Percentiles rank a stretch among this genome's conserved stretches.
Evolutionary conservation across 108 stramenopile species (phyloP).

Genomic region (Stephanodiscus minutulus): DNA sequence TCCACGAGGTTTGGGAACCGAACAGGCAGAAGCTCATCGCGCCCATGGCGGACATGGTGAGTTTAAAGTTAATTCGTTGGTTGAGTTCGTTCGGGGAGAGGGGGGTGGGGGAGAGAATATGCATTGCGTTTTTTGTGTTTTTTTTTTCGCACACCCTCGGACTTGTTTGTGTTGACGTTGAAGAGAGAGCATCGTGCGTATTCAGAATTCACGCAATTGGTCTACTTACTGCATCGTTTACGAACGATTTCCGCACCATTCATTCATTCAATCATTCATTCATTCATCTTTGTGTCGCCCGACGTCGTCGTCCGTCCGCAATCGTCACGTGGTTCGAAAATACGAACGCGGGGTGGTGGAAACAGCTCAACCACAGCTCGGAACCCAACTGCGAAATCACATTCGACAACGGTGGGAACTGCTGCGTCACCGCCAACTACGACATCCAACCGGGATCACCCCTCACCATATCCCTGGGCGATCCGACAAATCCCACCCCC

Average conservation of each 20-base stretch:
- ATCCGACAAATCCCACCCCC: conserved; percentile 50
- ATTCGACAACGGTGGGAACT: conserved; percentile 37
- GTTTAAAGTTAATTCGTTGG: too few relatives aligned
- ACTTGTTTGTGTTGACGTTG: too few relatives aligned
- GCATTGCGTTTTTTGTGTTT: too few relatives aligned
- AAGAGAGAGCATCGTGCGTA: too few relatives aligned
- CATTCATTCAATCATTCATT: too few relatives aligned
- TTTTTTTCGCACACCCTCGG: not conserved
- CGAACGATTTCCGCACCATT: too few relatives aligned
- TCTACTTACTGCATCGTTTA: too few relatives aligned
- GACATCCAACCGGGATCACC: conserved; percentile 39
- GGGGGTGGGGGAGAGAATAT: too few relatives aligned
- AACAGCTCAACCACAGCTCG: conserved; percentile 34
- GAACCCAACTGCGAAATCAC: conserved; percentile 40
- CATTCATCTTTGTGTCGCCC: not conserved
- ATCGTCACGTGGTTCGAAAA: not conserved
- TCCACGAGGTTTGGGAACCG: conserved; percentile 36
- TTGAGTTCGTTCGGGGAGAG: too few relatives aligned
- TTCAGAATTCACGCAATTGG: too few relatives aligned
- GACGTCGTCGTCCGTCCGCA: not conserved
- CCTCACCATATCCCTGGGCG: conserved; percentile 35
- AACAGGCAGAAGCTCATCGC: conserved; percentile 35
- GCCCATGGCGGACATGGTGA: conserved; percentile 44
- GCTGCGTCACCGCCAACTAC: conserved; percentile 19
- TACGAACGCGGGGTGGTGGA: too few relatives aligned